A percentile compares a stretch with the other conserved stretches of the same genome.
Evolutionary conservation across 1,284 basidiomycete genomes (phyloP).

Genomic region (Cryptococcus sp.): DNA sequence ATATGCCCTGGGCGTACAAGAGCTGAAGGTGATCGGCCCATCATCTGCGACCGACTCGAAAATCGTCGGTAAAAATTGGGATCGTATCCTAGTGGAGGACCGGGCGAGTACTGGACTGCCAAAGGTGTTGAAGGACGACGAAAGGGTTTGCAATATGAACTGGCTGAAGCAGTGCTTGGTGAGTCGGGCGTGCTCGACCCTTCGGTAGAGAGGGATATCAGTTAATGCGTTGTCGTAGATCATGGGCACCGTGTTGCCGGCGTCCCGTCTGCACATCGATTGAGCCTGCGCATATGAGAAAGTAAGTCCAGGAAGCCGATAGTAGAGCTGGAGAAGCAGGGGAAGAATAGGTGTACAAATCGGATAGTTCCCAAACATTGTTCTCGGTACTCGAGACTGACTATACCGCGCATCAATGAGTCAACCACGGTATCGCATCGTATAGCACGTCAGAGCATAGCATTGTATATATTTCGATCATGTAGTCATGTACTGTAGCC

Average conservation of each 20-base stretch:
- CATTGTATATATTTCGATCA: too few species aligned
- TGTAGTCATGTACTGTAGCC: too few species aligned
- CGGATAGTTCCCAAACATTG: too few species aligned
- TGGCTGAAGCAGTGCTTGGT: constrained; percentile 80
- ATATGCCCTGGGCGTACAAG: constrained; percentile 69
- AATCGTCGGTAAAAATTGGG: constrained; percentile 54
- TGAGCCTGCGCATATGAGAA: too few species aligned
- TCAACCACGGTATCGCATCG: too few species aligned
- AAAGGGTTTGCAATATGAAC: constrained; percentile 45
- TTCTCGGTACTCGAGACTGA: too few species aligned
- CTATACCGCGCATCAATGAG: too few species aligned
- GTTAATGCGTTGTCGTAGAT: constrained; percentile 1
- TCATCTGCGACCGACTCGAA: constrained; percentile 36
- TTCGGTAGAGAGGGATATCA: too few species aligned
- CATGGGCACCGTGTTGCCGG: constrained; percentile 11
- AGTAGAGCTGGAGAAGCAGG: not conserved
- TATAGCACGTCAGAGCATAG: too few species aligned
- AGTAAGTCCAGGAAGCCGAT: too few species aligned
- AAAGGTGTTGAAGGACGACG: constrained; percentile 46
- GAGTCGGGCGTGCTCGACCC: constrained; percentile 10
- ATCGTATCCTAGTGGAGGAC: constrained; percentile 69
- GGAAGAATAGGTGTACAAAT: not conserved
- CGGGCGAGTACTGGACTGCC: constrained; percentile 38
- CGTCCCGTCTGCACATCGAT: not conserved
- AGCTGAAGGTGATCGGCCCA: constrained; percentile 53